Evolutionary conservation across 768 basidiomycete species (phyloP), one percentile per base, ranked within the genome.

Genomic region (Clitopilus passeckerianus): DNA sequence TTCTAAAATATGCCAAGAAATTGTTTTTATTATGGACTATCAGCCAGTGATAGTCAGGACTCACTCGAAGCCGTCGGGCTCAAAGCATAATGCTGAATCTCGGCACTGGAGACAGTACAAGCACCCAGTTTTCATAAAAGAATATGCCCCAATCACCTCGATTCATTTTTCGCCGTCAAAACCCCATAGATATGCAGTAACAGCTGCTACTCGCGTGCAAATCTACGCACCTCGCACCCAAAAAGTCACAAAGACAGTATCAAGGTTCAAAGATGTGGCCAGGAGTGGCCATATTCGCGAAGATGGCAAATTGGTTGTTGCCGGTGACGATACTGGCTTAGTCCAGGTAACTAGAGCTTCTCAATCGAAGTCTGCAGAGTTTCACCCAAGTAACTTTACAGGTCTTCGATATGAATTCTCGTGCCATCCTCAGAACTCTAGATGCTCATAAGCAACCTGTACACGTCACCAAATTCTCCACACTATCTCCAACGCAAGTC

Each of bases 201-300:
- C 95, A 24, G 91, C 95, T 1, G 94, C 93, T 0, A 91, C 95
- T 0, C 81, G 95, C 63, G 86, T 99, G 1, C 92, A 98, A 73
- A 90, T 98, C 68, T 98, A 98, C 74, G 92, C 94, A 2, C 94
- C 95, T 14, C 87, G 93, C 57, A 98, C 96, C 2, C 95, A 98
- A 74, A 95, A 95, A 73, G 86, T 98, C 57, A 91, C 88, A 15
- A 98, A 98, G 80, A 96, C 93, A 1, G 93, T 99, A 59, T 90
- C 95, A 27, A 81, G 97, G 37, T 99, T 99, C 78, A 98, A 97
- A 72, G 97, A 98, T 68, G 89, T 95, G 34, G 95, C 96, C 0
- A 79, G 95, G 60, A 89, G 90, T 65, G 97, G 90, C 3, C 83
- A 84, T 65, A 94, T 99, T 58, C 86, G 97, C 55, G 83, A 80